These are phyloP conservation scores for Naganishia vishniacii DNA, from an alignment of 768 basidiomycete species.

Conservation along the genomic window DNA sequence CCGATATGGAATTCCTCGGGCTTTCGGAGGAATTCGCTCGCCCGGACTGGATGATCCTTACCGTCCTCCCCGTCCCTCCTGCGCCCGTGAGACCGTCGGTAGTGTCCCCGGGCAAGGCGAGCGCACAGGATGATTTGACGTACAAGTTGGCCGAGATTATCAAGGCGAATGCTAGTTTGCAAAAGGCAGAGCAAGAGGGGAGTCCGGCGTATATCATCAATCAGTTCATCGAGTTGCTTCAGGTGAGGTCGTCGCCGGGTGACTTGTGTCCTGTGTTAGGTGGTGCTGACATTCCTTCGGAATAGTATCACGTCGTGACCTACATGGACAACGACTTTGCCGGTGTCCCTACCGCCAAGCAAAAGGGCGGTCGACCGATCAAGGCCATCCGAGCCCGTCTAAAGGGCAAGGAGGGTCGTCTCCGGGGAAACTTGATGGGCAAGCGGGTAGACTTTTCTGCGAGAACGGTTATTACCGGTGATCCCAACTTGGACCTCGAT, in stretches of 20 bases:
- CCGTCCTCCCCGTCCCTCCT: conserved; percentile 93
- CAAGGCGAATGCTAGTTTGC: conserved; percentile 86
- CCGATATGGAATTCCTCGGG: conserved; percentile 80
- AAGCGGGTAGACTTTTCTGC: conserved; percentile 99
- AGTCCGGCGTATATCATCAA: conserved; percentile 91
- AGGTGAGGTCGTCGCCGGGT: conserved; percentile 55
- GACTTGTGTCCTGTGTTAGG: background rate
- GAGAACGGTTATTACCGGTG: conserved; percentile 97
- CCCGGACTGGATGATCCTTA: conserved; percentile 99
- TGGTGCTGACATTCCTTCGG: background rate
- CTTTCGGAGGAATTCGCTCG: conserved; percentile 92
- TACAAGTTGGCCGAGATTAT: conserved; percentile 97
- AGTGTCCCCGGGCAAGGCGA: conserved; percentile 87
- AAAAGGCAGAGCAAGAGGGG: conserved; percentile 90
- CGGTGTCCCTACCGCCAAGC: conserved; percentile 91
- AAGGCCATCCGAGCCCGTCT: conserved; percentile 96
- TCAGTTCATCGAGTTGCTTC: conserved; percentile 91
- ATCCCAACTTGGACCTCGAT: conserved; percentile 91
- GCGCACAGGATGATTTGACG: conserved; percentile 96
- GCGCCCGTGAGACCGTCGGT: conserved; percentile 98
- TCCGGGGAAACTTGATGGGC: conserved; percentile 97
- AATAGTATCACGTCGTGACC: conserved; percentile 92
- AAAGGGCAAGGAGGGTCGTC: conserved; percentile 97
- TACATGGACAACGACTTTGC: conserved; percentile 99
- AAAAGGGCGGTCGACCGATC: conserved; percentile 94